These are phyloP conservation scores for Tetrahymena elliotti DNA, from an alignment of 73 alveolate genomes.

Conservation along the genomic window DNA sequence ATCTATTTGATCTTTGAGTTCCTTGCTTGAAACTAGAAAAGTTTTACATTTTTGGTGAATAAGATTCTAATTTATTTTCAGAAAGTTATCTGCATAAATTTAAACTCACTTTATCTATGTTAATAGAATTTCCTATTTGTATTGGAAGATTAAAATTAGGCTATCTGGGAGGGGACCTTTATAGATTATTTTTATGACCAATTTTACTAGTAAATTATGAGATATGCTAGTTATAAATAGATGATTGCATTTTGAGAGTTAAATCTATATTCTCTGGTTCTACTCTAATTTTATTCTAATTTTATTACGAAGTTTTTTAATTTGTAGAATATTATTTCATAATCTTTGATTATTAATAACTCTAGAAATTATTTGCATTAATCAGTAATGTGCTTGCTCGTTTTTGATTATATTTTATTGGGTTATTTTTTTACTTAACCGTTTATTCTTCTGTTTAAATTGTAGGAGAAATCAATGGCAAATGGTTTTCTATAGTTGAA, in stretches of 20 bases:
- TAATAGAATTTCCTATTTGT: background rate
- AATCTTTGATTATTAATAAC: too few relatives aligned
- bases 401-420: too few relatives aligned
- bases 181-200: background rate
- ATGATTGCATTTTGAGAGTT: background rate
- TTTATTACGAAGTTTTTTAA: too few relatives aligned
- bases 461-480: background rate
- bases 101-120: background rate
- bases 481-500: background rate
- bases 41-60: background rate
- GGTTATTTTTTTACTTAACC: too few relatives aligned
- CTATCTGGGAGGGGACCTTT: background rate
- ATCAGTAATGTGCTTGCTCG: background rate
- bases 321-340: background rate
- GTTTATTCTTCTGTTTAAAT: background rate
- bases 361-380: background rate
- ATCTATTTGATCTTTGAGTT: background rate
- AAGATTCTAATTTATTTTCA: background rate
- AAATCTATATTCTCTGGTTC: background rate
- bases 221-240: background rate
- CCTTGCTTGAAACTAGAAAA: background rate
- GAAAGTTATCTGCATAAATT: background rate
- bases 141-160: background rate
- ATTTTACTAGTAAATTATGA: background rate
- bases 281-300: background rate